These are phyloP conservation scores for Daldinia eschscholtzii DNA, from an alignment of 2,329 filamentous ascomycete genomes.

Conservation along the genomic window DNA sequence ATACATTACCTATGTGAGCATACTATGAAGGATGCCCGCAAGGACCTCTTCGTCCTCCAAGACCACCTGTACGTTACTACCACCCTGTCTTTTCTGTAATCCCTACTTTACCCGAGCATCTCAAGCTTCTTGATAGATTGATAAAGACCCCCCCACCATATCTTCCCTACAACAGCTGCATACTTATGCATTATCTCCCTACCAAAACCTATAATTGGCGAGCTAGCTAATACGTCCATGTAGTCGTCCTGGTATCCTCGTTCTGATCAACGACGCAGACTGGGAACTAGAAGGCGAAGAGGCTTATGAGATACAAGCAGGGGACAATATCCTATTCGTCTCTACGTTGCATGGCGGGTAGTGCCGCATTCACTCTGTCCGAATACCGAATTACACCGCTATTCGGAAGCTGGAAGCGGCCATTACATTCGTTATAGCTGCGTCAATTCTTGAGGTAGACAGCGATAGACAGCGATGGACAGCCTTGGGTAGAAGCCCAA, in stretches of 20 bases:
- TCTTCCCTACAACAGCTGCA: conserved; percentile 2
- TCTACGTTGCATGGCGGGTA: conserved; percentile 96
- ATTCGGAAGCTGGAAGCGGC: conserved; percentile 24
- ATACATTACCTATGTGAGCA: conserved; percentile 83
- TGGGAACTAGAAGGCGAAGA: conserved; percentile 99
- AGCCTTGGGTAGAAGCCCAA: conserved; percentile 13
- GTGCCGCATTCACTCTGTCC: conserved; percentile 29
- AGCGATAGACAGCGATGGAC: conserved; percentile 10
- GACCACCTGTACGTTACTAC: conserved; percentile 79
- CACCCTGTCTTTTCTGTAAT: conserved; percentile 15
- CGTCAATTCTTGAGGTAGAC: conserved; percentile 22
- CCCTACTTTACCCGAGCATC: conserved; percentile 33
- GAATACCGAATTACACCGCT: conserved; percentile 32
- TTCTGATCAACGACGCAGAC: conserved; percentile 96
- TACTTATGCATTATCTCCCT: conserved; percentile 32
- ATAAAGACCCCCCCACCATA: conserved; percentile 18
- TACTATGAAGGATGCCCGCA: conserved; percentile 85
- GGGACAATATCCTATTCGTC: conserved; percentile 94
- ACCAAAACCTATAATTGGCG: conserved; percentile 34
- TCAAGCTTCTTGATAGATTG: conserved; percentile 10
- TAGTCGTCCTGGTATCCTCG: conserved; percentile 94
- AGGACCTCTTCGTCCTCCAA: conserved; percentile 91
- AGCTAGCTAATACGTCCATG: conserved; percentile 44
- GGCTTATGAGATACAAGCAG: conserved; percentile 82
- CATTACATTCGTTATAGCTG: conserved; percentile 34